Conservation (phyloP, 768 basidiomycete genomes). For the Lactifluus echinatus region DNA sequence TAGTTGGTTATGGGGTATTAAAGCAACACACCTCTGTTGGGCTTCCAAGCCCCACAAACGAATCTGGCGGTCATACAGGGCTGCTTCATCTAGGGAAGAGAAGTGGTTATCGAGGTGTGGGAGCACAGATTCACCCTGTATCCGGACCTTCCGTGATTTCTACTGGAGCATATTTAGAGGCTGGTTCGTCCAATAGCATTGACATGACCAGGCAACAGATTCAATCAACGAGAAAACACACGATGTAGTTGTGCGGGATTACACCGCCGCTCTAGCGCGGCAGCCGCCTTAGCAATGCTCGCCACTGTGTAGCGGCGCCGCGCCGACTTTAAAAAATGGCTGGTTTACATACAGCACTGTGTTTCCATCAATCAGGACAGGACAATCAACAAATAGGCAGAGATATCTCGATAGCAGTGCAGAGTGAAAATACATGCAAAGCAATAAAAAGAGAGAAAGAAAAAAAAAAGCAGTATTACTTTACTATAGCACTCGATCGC, state of each 20-base stretch:
- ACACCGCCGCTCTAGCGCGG: too few species aligned
- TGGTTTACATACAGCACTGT: too few species aligned
- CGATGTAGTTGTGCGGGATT: not conserved
- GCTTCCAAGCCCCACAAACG: slow-evolving; percentile 97
- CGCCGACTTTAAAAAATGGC: too few species aligned
- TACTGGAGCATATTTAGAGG: slow-evolving; percentile 20
- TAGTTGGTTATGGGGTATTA: not conserved
- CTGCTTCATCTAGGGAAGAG: slow-evolving; percentile 51
- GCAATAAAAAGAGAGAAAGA: slow-evolving; percentile 3
- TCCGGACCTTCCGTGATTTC: slow-evolving; percentile 26
- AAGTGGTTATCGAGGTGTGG: not conserved
- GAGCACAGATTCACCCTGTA: not conserved
- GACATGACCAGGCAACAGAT: not conserved
- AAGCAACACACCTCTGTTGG: slow-evolving; percentile 66
- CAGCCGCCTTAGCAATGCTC: too few species aligned
- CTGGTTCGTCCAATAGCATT: slow-evolving; percentile 15
- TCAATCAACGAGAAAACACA: not conserved
- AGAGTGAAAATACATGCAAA: slow-evolving; percentile 4
- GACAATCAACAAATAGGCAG: not conserved
- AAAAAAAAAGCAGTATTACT: not conserved
- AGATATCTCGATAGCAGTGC: slow-evolving; percentile 10
- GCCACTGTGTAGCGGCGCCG: too few species aligned
- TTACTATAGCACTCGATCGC: not conserved
- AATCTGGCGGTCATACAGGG: slow-evolving; percentile 94
- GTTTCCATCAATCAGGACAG: too few species aligned